Conservation (phyloP, 106 monocot genomes). For the Agapanthus africanus region DNA sequence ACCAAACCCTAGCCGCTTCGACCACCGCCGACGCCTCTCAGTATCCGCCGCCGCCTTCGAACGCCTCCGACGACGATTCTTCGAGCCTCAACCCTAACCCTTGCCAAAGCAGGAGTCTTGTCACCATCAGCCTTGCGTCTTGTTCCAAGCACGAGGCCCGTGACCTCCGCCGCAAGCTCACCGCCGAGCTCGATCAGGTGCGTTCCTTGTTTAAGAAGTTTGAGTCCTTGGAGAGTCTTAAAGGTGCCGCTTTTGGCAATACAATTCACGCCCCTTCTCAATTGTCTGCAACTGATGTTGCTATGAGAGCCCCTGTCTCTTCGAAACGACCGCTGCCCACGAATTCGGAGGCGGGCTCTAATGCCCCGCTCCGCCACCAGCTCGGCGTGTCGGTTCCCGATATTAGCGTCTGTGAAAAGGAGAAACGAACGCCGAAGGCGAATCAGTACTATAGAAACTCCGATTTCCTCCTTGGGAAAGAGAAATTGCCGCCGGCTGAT, state of each 20-base stretch:
- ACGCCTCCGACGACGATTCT: conserved; percentile 29
- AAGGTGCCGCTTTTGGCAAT: too few species aligned
- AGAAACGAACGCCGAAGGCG: conserved; percentile 71
- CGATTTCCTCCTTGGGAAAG: conserved; percentile 59
- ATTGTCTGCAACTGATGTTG: conserved; percentile 33
- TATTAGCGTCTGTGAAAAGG: conserved; percentile 38
- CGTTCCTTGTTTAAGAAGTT: conserved; percentile 24
- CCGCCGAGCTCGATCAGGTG: conserved; percentile 67
- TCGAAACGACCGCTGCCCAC: too few species aligned
- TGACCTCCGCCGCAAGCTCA: conserved; percentile 45
- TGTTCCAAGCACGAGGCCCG: conserved; percentile 44
- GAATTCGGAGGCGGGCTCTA: background rate
- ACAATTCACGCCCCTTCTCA: conserved; percentile 9
- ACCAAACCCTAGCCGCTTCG: conserved; percentile 16
- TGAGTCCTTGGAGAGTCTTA: conserved; percentile 29
- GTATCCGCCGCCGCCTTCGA: background rate
- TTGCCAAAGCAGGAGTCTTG: background rate
- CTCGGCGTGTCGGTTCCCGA: conserved; percentile 29
- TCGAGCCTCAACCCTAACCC: conserved; percentile 34
- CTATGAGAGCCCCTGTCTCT: background rate
- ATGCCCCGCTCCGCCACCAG: conserved; percentile 16
- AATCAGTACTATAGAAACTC: conserved; percentile 59
- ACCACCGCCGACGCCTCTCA: background rate
- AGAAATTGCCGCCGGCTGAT: conserved; percentile 34
- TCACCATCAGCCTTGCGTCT: conserved; percentile 36